Evolutionary conservation across 1,139 yeast genomes (phyloP).

Genomic region (Pichiaceae sp.): DNA sequence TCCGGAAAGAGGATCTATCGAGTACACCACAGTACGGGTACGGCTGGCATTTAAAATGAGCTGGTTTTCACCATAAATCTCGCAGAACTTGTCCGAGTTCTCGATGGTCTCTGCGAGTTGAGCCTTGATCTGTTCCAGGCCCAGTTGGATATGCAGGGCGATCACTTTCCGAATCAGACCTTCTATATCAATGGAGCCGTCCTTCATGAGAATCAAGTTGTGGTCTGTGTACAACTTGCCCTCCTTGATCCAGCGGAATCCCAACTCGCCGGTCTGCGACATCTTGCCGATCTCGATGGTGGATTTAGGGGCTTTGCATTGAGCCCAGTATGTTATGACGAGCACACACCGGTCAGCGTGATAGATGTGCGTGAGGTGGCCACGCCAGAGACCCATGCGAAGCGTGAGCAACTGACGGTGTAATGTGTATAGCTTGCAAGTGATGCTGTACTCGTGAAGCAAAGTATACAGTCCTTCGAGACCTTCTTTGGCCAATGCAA

Average conservation of each 20-base stretch:
- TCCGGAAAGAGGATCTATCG: constrained; percentile 35
- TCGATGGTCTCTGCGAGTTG: constrained; percentile 17
- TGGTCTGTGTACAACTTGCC: constrained; percentile 31
- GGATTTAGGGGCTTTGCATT: constrained; percentile 38
- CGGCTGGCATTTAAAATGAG: constrained; percentile 27
- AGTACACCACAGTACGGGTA: constrained; percentile 27
- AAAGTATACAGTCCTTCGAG: constrained; percentile 57
- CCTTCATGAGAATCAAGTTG: constrained; percentile 16
- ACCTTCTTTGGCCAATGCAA: constrained; percentile 40
- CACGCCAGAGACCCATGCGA: constrained; percentile 54
- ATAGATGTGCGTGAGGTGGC: constrained; percentile 58
- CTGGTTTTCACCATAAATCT: constrained; percentile 11
- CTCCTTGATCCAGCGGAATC: constrained; percentile 63
- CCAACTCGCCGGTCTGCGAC: constrained; percentile 38
- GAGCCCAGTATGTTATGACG: constrained; percentile 63
- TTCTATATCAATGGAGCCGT: constrained; percentile 22
- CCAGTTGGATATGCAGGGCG: constrained; percentile 23
- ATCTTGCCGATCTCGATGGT: constrained; percentile 57
- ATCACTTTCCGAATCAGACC: constrained; percentile 18
- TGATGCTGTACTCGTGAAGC: constrained; percentile 61
- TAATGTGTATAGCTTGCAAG: constrained; percentile 64
- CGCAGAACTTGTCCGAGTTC: constrained; percentile 23
- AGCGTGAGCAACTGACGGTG: constrained; percentile 56
- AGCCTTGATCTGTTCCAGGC: constrained; percentile 19
- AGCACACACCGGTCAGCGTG: constrained; percentile 56